These are phyloP conservation scores for Oxyria digyna DNA, from an alignment of 148 eudicot genomes.

Conservation along the genomic window DNA sequence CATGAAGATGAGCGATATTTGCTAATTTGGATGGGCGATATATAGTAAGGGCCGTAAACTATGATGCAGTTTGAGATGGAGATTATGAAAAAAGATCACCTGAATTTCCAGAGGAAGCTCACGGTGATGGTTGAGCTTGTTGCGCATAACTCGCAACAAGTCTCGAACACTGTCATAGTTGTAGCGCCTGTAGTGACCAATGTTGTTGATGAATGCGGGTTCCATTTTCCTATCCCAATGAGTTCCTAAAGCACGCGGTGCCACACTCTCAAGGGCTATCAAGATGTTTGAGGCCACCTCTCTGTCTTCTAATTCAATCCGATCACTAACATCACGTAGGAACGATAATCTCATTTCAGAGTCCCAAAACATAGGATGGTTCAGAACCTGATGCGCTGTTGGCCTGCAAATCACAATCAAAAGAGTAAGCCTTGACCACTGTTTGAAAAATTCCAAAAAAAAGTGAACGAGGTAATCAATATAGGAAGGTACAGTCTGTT, in stretches of 20 bases:
- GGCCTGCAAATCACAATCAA: constrained; percentile 33
- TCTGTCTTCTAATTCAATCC: constrained; percentile 88
- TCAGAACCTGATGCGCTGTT: constrained; percentile 54
- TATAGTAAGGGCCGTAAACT: too few species aligned
- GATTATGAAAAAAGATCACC: neutral
- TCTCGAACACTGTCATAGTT: constrained; percentile 81
- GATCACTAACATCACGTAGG: constrained; percentile 87
- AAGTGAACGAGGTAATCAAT: too few species aligned
- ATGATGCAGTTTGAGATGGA: neutral
- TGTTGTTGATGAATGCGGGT: constrained; percentile 46
- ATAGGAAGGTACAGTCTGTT: neutral
- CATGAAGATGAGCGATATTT: too few species aligned
- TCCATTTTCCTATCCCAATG: constrained; percentile 86
- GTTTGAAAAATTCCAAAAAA: too few species aligned
- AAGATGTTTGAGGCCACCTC: constrained; percentile 46
- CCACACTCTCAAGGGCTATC: constrained; percentile 53
- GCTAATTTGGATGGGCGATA: too few species aligned
- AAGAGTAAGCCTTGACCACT: too few species aligned
- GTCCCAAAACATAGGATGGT: constrained; percentile 87
- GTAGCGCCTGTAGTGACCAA: constrained; percentile 63
- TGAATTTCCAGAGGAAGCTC: constrained; percentile 68
- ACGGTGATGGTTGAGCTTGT: constrained; percentile 76
- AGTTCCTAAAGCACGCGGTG: constrained; percentile 40
- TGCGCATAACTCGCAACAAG: constrained; percentile 75
- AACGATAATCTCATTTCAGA: constrained; percentile 75